Evolutionary conservation across 2,329 filamentous ascomycete species (phyloP).

Genomic region (Sclerotinia subarctica): DNA sequence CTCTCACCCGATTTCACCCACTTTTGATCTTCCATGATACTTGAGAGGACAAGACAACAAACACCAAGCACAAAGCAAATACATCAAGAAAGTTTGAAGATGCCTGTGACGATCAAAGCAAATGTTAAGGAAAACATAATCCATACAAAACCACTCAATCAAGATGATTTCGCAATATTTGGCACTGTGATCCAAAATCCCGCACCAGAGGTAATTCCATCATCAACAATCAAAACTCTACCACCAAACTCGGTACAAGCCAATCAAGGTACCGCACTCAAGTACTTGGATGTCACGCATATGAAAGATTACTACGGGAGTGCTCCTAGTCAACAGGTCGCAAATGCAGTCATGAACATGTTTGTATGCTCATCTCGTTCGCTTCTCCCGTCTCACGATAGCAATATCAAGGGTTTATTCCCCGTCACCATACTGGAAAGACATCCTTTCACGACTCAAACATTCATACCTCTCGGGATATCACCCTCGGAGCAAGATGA

Average conservation of each 20-base stretch:
- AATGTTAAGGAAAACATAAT: constrained; percentile 40
- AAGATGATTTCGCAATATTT: constrained; percentile 69
- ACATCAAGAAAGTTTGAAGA: constrained; percentile 16
- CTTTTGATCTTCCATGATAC: constrained; percentile 2
- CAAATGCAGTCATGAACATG: constrained; percentile 73
- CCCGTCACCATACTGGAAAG: constrained; percentile 75
- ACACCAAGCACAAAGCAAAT: not conserved
- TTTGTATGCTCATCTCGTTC: constrained; percentile 76
- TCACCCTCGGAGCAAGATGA: constrained; percentile 44
- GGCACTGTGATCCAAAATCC: constrained; percentile 81
- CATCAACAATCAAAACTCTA: constrained; percentile 38
- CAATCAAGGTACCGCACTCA: constrained; percentile 87
- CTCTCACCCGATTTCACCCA: not conserved
- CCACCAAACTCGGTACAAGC: constrained; percentile 53
- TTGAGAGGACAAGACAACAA: not conserved
- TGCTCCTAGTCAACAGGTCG: constrained; percentile 56
- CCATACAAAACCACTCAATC: constrained; percentile 63
- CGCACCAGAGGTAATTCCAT: constrained; percentile 52
- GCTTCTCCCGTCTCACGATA: constrained; percentile 42
- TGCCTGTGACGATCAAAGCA: constrained; percentile 28
- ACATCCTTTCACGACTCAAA: constrained; percentile 92
- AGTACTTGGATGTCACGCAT: constrained; percentile 77
- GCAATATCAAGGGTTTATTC: constrained; percentile 47
- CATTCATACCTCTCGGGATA: constrained; percentile 75
- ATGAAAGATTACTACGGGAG: constrained; percentile 68